A percentile compares a stretch with the other conserved stretches of the same genome.
Conservation (phyloP, 352 stramenopile genomes). For the Phytophthora pini region DNA sequence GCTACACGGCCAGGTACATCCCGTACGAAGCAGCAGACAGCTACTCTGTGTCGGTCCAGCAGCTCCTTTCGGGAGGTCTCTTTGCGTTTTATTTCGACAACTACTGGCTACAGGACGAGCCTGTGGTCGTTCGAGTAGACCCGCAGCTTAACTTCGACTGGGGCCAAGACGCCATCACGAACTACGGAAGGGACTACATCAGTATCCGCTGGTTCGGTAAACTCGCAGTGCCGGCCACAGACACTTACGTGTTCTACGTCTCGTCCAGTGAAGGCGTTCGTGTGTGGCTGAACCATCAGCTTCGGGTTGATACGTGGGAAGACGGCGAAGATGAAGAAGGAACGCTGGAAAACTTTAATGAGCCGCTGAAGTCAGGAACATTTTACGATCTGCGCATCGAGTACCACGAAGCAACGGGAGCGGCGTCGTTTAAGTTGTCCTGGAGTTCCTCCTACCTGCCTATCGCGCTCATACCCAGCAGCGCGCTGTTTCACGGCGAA, state of each 20-base stretch:
- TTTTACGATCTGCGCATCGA: constrained; percentile 96
- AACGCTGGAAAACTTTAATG: constrained; percentile 73
- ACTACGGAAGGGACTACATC: constrained; percentile 95
- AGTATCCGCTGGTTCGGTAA: constrained; percentile 96
- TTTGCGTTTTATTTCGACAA: constrained; percentile 96
- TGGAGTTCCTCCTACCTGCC: constrained; percentile 94
- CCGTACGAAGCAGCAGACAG: constrained; percentile 60
- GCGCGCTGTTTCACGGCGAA: constrained; percentile 84
- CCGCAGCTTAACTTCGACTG: constrained; percentile 88
- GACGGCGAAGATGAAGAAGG: constrained; percentile 41
- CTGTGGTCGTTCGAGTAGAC: constrained; percentile 90
- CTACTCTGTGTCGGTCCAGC: constrained; percentile 92
- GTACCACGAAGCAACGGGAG: constrained; percentile 94
- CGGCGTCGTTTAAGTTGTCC: constrained; percentile 84
- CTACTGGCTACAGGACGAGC: constrained; percentile 94
- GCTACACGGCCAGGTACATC: constrained; percentile 93
- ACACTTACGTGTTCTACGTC: constrained; percentile 95
- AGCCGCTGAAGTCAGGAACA: constrained; percentile 61
- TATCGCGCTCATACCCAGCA: constrained; percentile 84
- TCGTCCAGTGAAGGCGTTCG: constrained; percentile 92
- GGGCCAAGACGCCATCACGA: constrained; percentile 91
- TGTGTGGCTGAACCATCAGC: constrained; percentile 93
- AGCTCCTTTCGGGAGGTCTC: constrained; percentile 92
- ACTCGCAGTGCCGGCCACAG: constrained; percentile 72
- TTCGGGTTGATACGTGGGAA: constrained; percentile 94